phyloP scores from a whole-genome alignment of 2,329 filamentous ascomycete genomes.

The Plectosphaerella sp. region DNA sequence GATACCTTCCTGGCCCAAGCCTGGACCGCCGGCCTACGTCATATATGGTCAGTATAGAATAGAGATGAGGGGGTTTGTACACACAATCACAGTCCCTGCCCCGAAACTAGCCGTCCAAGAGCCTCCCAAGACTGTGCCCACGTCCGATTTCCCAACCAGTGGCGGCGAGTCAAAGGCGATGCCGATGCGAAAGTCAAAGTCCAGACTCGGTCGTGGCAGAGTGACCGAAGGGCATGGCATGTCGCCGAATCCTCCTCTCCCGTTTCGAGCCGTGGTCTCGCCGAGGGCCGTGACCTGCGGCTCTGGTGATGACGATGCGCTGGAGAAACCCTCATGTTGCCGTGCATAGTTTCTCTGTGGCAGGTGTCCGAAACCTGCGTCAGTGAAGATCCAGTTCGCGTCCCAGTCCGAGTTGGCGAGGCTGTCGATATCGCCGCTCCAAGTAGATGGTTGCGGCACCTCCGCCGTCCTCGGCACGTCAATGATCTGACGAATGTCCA shows the following conservation, averaged over 20 bases:
- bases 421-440: not conserved
- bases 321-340: not conserved
- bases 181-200: conserved; percentile 44
- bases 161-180: conserved; percentile 16
- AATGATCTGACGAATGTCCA: not conserved
- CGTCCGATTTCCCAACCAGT: conserved; percentile 26
- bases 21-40: not conserved
- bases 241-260: not conserved
- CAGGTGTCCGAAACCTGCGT: not conserved
- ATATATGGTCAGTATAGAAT: conserved; percentile 1
- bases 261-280: not conserved
- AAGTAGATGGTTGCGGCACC: not conserved
- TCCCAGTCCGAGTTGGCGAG: not conserved
- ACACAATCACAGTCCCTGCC: conserved; percentile 39
- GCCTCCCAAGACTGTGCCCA: conserved; percentile 41
- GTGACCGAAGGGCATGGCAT: conserved; percentile 32
- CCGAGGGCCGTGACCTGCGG: not conserved
- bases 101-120: conserved; percentile 45
- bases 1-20: not conserved
- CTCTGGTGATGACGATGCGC: no score
- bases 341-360: not conserved
- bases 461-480: not conserved
- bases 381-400: not conserved
- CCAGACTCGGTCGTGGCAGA: conserved; percentile 38
- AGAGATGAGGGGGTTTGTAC: conserved; percentile 3